Conservation (phyloP, 1,284 basidiomycete species). For the Coniferiporia sulphurascens region DNA sequence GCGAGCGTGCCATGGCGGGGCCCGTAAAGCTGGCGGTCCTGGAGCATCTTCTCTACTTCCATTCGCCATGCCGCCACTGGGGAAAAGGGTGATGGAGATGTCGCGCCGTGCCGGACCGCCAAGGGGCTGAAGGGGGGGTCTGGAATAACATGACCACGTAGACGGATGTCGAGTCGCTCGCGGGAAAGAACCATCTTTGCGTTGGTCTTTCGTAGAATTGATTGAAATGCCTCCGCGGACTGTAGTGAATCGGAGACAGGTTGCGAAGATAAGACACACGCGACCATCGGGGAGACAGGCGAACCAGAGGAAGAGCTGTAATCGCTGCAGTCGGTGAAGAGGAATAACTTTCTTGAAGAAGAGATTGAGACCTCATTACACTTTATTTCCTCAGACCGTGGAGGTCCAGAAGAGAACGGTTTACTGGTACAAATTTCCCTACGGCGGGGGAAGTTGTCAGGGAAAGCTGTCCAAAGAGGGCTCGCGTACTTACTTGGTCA, state of each 20-base stretch:
- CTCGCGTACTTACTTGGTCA: neutral
- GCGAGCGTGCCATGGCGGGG: neutral
- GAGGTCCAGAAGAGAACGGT: too few relatives aligned
- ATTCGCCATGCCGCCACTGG: neutral
- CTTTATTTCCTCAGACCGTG: too few relatives aligned
- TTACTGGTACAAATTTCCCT: too few relatives aligned
- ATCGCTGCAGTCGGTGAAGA: too few relatives aligned
- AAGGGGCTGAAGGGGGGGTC: neutral
- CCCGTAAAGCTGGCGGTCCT: neutral
- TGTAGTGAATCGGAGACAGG: neutral
- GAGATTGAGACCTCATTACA: too few relatives aligned
- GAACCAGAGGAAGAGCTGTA: too few relatives aligned
- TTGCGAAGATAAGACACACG: neutral
- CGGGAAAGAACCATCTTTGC: neutral
- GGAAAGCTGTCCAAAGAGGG: neutral
- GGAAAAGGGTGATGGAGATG: neutral
- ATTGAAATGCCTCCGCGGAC: neutral
- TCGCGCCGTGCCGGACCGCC: neutral
- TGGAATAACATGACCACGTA: neutral
- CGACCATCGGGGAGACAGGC: too few relatives aligned
- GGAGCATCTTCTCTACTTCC: neutral
- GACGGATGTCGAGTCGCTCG: neutral
- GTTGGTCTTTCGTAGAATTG: neutral
- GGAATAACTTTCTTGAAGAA: too few relatives aligned
- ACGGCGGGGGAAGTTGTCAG: too few relatives aligned